Conservation (phyloP, 2,329 filamentous ascomycete species). For the Penicillium griseofulvum region DNA sequence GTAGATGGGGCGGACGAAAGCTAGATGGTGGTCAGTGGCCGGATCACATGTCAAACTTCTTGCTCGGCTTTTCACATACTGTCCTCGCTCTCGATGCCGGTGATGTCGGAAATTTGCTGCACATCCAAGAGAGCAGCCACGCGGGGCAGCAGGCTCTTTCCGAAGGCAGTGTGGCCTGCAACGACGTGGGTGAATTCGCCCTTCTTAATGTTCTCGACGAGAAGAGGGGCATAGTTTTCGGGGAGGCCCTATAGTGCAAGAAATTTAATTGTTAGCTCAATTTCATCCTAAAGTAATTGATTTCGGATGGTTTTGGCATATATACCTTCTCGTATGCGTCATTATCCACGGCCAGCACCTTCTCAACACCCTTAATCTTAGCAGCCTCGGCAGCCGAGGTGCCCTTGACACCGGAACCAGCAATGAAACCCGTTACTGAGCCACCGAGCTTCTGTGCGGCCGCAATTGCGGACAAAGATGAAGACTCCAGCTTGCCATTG, state of each 20-base stretch:
- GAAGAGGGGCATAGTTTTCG: constrained; percentile 88
- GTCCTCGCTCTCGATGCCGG: constrained; percentile 78
- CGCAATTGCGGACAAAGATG: constrained; percentile 79
- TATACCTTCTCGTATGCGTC: constrained; percentile 86
- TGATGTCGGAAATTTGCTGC: constrained; percentile 93
- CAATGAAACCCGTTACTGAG: constrained; percentile 79
- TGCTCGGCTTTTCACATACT: constrained; percentile 49
- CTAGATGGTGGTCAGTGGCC: constrained; percentile 36
- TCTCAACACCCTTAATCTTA: constrained; percentile 86
- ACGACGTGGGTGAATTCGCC: constrained; percentile 91
- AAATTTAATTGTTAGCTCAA: background rate
- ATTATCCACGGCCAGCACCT: constrained; percentile 86
- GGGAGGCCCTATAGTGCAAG: constrained; percentile 65
- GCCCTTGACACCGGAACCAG: constrained; percentile 71
- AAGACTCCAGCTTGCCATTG: constrained; percentile 78
- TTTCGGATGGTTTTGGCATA: no score
- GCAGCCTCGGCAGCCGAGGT: constrained; percentile 76
- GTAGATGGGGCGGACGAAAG: constrained; percentile 94
- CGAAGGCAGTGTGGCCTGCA: constrained; percentile 88
- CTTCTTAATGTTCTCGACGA: constrained; percentile 96
- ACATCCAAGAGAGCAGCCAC: constrained; percentile 88
- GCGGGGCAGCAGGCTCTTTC: constrained; percentile 89
- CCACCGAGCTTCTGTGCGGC: constrained; percentile 86
- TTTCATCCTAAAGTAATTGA: background rate
- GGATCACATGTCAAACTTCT: constrained; percentile 19